Evolutionary conservation across 2,329 filamentous ascomycete genomes (phyloP), one percentile per base, ranked within the genome.

Genomic region (Phialophora macrospora): DNA sequence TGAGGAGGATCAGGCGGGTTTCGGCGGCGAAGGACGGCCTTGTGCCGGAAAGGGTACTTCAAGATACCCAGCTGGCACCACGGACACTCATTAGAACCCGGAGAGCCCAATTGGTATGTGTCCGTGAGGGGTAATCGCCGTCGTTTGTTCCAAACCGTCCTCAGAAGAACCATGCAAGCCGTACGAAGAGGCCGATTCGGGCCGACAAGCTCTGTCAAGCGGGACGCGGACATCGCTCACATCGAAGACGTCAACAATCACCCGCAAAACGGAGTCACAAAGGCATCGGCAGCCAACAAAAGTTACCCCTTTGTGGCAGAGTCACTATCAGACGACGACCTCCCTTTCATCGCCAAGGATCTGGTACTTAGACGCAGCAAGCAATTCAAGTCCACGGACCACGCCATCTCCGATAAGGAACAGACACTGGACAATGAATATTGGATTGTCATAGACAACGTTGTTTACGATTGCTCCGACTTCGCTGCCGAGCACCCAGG

Each of bases 371-470:
- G 44, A 60, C 48, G 58, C 12, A 14, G 46, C 28, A n/a, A 67
- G 56, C 44, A 44, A 41, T 26, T 24, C 17, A 65, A 59, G 20
- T 41, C 46, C 14, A 26, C 17, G 56, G 32, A 41, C 34, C 32
- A 51, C 34, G 24, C 46, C 44, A 30, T 4, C 28, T 14, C 49
- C 14, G 30, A 55, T n/a, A 20, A 17, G 57, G 22, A 64, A 55
- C n/a, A 52, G n/a, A 58, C 14, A 8, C 30, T 28, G 22, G 48
- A 52, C 28, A 22, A 52, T 44, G 44, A 67, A 49, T 41, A 38
- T 20, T 60, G 75, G 75, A 71, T 76, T 28, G 74, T 77, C 5
- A 64, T 77, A 3, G 72, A 77, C 64, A 60, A 71, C 38, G 67
- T 75, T 38, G 71, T 77, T 48, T 74, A 74, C 52, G 74, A 77